Evolutionary conservation across 805 yeast genomes (phyloP).

Genomic region (Yamadazyma scolyti): DNA sequence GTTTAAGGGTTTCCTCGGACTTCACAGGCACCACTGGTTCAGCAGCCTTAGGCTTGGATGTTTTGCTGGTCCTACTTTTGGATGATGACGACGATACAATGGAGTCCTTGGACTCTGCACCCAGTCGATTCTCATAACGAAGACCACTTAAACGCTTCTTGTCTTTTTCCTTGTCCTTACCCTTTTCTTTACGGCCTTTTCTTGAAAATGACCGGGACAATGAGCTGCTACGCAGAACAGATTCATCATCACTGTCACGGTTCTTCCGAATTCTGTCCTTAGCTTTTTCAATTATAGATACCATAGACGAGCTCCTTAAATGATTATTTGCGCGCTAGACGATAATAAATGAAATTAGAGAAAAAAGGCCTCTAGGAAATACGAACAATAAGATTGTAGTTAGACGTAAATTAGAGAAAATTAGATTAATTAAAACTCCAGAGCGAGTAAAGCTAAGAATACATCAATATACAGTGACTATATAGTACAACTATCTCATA

Average conservation of each 20-base stretch:
- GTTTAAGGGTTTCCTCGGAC: too few species aligned
- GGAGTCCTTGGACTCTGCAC: constrained; percentile 6
- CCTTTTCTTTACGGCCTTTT: constrained; percentile 4
- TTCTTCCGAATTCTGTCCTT: constrained; percentile 6
- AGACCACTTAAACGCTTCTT: constrained; percentile 14
- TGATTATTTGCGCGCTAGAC: not conserved
- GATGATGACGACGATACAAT: too few species aligned
- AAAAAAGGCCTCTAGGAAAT: too few species aligned
- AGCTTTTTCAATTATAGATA: constrained; percentile 11
- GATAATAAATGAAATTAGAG: not conserved
- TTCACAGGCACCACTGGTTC: too few species aligned
- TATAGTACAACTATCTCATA: constrained; percentile 3
- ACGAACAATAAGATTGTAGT: not conserved
- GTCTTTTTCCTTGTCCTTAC: constrained; percentile 8
- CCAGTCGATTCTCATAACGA: constrained; percentile 5
- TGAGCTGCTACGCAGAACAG: constrained; percentile 4
- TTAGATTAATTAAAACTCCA: not conserved
- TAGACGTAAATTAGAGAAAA: not conserved
- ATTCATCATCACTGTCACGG: constrained; percentile 1
- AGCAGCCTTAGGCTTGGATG: too few species aligned
- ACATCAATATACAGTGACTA: not conserved
- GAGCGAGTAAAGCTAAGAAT: not conserved
- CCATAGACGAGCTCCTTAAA: constrained; percentile 4
- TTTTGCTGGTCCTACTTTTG: too few species aligned
- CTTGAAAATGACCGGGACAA: constrained; percentile 6